A percentile compares a stretch with the other conserved stretches of the same genome.
These are phyloP conservation scores for Phytophthora sansomeana DNA, from an alignment of 352 stramenopile species.

Conservation along the genomic window DNA sequence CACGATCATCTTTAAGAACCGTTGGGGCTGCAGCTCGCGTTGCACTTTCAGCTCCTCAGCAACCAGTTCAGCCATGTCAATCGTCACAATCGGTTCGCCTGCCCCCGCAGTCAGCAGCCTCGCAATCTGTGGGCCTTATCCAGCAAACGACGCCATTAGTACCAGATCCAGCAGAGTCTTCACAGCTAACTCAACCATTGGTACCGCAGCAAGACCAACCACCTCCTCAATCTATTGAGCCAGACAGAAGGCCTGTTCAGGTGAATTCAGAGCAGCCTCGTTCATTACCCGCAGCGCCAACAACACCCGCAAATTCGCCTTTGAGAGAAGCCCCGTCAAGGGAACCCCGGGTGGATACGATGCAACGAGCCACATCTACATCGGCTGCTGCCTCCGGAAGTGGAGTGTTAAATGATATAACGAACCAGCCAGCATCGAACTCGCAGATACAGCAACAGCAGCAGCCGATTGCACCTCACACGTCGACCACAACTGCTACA, in stretches of 20 bases:
- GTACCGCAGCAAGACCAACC: conserved; percentile 8
- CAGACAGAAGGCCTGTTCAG: conserved; percentile 14
- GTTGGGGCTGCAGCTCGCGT: conserved; percentile 14
- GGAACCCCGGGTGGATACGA: conserved; percentile 3
- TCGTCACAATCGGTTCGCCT: conserved; percentile 10
- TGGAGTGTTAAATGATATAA: conserved; percentile 66
- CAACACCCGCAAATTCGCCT: conserved; percentile 9
- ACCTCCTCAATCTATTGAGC: conserved; percentile 7
- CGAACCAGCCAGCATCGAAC: conserved; percentile 50
- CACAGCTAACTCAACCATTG: conserved; percentile 6
- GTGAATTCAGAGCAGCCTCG: conserved; percentile 14
- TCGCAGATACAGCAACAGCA: conserved; percentile 32
- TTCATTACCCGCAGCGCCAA: neutral
- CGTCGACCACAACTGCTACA: conserved; percentile 3
- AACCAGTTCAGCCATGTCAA: conserved; percentile 20
- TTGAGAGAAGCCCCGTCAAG: conserved; percentile 3
- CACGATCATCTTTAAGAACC: conserved; percentile 17
- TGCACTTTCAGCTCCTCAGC: conserved; percentile 37
- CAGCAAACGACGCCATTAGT: conserved; percentile 4
- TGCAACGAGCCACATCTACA: conserved; percentile 16
- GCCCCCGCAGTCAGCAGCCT: conserved; percentile 13
- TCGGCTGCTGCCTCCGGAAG: conserved; percentile 2
- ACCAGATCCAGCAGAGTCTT: conserved; percentile 4
- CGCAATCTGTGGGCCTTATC: neutral
- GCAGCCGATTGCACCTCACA: conserved; percentile 11